Conservation (phyloP, 2,329 filamentous ascomycete genomes). For the Paecilomyces dactylethromorphus region DNA sequence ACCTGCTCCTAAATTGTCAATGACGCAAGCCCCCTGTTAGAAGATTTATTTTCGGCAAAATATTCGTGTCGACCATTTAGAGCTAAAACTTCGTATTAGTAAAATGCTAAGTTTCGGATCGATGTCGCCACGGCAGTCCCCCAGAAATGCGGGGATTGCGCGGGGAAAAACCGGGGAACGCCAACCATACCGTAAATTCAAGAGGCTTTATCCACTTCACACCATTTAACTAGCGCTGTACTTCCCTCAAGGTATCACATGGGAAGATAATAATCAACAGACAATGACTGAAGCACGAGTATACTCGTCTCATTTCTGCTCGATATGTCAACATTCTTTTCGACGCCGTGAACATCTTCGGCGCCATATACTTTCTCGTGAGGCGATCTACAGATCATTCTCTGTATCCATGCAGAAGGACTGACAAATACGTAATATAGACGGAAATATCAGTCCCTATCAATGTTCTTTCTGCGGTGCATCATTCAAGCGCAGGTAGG, state of each 20-base stretch:
- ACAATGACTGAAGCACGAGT: neutral
- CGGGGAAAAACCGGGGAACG: neutral
- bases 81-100: neutral
- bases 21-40: no score
- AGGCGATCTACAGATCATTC: neutral
- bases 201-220: neutral
- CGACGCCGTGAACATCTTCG: neutral
- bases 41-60: neutral
- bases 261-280: neutral
- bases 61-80: neutral
- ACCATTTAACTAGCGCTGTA: neutral
- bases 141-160: neutral
- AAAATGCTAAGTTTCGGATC: neutral
- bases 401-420: neutral
- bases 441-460: neutral
- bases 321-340: neutral
- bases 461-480: neutral
- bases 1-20: no score
- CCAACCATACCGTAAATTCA: neutral
- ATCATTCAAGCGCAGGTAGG: neutral
- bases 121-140: neutral
- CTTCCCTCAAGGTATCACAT: neutral
- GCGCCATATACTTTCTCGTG: neutral
- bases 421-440: neutral
- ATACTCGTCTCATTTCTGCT: conserved; percentile 1